Base-by-base conservation (phyloP, 345 rosid species). In the Trapa bicornis region DNA sequence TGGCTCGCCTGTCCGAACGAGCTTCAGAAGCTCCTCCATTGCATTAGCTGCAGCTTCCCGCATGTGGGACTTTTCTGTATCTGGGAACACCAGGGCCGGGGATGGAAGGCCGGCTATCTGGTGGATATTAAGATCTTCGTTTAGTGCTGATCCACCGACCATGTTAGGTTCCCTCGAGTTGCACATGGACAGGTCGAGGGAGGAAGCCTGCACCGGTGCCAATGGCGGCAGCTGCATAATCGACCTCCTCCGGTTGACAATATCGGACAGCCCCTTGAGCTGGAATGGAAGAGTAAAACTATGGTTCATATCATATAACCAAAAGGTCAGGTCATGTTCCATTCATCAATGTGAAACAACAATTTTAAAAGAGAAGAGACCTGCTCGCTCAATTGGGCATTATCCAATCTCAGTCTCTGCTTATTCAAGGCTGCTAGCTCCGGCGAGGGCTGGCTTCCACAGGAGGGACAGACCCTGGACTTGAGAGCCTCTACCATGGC, bases 231-330 rank as follows among this genome's bases (percentile, higher is more conserved):
- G 89, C 38, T 95, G 96, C 0, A 97, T 80, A 64, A 94, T 87
- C 29, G 96, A 96, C 80, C 96, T 82, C 71, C 99, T 97, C 50
- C 86, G 84, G 86, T 91, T 89, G n/a, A 97, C 96, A 85, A 94
- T 76, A 76, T 86, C 81, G 2, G 99, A 94, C 74, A 94, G 89
- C 81, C 96, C 84, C 68, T 94, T 97, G 72, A 94, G 97, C 97
- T 94, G 75, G 69, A 74, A 64, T 72, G 16, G 4, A 14, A 65
- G 65, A 47, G 17, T 42, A 45, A 22, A 39, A 29, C 29, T 9
- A 48, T 41, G 50, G 11, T 45, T 45, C 48, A 45, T 45, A 45
- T 45, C 48, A 8, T 41, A 41, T 41, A 41, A 41, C 43, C 43
- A 41, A 45, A 45, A 45, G 48, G 11, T 45, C 48, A 45, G 48